Evolutionary conservation across 2,329 filamentous ascomycete genomes (phyloP), one percentile per base, ranked within the genome.

Genomic region (Colletotrichum lindemuthianum): DNA sequence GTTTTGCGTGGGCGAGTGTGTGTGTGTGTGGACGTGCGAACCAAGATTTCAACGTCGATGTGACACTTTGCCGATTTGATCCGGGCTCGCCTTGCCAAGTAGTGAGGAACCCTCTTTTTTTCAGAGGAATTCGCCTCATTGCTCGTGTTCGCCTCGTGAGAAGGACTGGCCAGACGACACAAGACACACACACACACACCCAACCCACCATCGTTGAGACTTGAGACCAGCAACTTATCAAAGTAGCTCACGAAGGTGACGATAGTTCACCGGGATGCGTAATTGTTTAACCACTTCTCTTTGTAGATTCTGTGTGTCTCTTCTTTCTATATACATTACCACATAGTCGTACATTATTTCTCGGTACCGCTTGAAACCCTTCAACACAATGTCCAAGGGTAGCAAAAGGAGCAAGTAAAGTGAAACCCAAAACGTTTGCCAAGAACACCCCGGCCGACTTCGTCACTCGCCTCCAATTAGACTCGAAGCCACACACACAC

Each of bases 301-400:
- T 49, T 49, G 63, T 63, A 40, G 49, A 65, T 65, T 65, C 43
- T 52, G 52, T 51, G 41, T 40, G 47, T 40, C 16, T 51, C 60
- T 40, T 32, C 45, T 24, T 40, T 53, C 47, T 65, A 58, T 65
- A 57, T 58, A 65, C 59, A 65, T 65, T 65, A 63, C 63, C 59
- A 63, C 63, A 49, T 57, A 48, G 61, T 63, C 63, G 48, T 65
- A 60, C 61, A 55, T 55, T 44, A 37, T 15, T 49, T 24, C 4
- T 24, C 24, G 24, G 53, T 48, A 56, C 43, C 43, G 13, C 34
- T 41, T 40, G 51, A 49, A 56, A 50, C 41, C 11, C 24, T 11
- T 34, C 24, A 24, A 24, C 24, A 24, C 24, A 36, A 32, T 49
- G 15, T 13, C 40, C 34, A 43, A 39, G 16, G 9, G n/a, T 15